Percentiles rank a stretch among this genome's conserved stretches.
These are phyloP conservation scores for Meira miltonrushii DNA, from an alignment of 1,284 basidiomycete species.

Conservation along the genomic window DNA sequence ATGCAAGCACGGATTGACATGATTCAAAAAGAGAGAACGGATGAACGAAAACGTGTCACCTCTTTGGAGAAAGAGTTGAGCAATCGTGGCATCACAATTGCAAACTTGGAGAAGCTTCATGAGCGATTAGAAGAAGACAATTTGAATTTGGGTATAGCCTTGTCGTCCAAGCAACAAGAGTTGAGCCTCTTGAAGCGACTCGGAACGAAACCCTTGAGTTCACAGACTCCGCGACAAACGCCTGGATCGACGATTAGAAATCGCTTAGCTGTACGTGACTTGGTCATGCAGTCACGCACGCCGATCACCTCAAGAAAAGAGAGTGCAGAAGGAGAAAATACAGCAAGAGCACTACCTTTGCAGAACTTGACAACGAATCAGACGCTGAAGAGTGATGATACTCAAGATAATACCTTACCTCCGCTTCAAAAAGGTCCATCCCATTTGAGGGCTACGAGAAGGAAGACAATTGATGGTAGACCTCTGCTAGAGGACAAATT, in stretches of 20 bases:
- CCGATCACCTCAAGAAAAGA: not conserved
- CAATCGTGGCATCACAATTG: constrained; percentile 20
- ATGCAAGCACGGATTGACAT: not conserved
- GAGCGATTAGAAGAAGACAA: constrained; percentile 34
- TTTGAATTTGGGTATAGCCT: constrained; percentile 29
- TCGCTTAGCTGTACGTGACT: not conserved
- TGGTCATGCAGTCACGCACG: not conserved
- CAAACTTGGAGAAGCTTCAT: constrained; percentile 33
- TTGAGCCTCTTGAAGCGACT: constrained; percentile 34
- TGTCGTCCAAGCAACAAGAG: constrained; percentile 35
- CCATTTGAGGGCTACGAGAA: not conserved
- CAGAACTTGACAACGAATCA: not conserved
- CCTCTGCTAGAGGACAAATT: not conserved
- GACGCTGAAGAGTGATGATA: not conserved
- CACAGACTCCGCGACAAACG: constrained; percentile 8
- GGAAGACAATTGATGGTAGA: not conserved
- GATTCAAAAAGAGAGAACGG: not conserved
- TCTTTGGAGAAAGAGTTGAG: constrained; percentile 21
- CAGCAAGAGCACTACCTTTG: not conserved
- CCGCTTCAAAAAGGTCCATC: constrained; percentile 5
- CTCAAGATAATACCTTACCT: not conserved
- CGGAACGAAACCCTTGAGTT: constrained; percentile 13
- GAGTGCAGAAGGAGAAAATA: not conserved
- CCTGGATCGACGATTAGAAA: not conserved
- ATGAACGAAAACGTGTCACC: constrained; percentile 2